These are phyloP conservation scores for Xylaria castorea DNA, from an alignment of 495 filamentous ascomycete species.

Conservation along the genomic window DNA sequence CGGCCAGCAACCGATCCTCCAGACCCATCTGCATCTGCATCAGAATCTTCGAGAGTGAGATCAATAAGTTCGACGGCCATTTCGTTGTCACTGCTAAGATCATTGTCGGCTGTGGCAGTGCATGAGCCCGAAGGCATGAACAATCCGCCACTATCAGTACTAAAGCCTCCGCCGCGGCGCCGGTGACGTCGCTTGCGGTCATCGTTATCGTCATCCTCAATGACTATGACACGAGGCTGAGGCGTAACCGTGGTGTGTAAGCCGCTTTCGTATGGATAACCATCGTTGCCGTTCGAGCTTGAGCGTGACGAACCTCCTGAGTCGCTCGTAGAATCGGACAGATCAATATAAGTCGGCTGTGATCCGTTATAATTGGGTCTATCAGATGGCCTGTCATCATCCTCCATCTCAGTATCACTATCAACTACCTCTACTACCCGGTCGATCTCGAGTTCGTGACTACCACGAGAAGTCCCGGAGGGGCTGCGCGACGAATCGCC, in stretches of 20 bases:
- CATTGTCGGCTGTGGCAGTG: not conserved
- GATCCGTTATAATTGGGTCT: not conserved
- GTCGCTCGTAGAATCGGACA: not conserved
- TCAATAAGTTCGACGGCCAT: not conserved
- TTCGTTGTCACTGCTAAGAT: not conserved
- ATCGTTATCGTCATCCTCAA: slow-evolving; percentile 8
- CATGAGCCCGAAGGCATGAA: slow-evolving; percentile 11
- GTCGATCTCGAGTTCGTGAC: not conserved
- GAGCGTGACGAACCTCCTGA: not conserved
- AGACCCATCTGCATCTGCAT: not conserved
- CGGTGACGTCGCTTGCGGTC: not conserved
- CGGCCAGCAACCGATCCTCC: not conserved
- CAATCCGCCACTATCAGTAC: not conserved
- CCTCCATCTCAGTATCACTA: slow-evolving; percentile 5
- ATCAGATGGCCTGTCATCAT: not conserved
- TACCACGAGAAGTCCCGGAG: slow-evolving; percentile 1
- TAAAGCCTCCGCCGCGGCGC: not conserved
- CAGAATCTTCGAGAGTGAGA: slow-evolving; percentile 6
- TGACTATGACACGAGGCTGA: slow-evolving; percentile 3
- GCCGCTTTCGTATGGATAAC: not conserved
- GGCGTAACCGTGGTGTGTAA: not conserved
- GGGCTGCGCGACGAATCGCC: not conserved
- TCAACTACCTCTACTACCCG: slow-evolving; percentile 4
- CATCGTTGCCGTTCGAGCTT: not conserved
- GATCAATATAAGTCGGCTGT: not conserved